A percentile compares a stretch with the other conserved stretches of the same genome.
These are phyloP conservation scores for Coprinellus micaceus DNA, from an alignment of 768 basidiomycete genomes.

Conservation along the genomic window DNA sequence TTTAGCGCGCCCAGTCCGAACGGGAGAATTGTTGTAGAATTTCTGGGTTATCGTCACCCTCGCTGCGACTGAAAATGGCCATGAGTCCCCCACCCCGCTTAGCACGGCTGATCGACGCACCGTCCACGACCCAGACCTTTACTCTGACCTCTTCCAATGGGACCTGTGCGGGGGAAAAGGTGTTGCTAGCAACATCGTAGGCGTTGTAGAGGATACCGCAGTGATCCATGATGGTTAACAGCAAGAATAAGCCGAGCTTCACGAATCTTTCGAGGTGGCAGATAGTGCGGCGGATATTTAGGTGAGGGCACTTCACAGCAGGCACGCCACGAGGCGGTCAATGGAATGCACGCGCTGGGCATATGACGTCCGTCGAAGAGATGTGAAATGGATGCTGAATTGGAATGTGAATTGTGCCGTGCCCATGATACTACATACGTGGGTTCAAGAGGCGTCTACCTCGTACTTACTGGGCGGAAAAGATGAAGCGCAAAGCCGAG, in stretches of 20 bases:
- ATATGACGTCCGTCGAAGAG: background rate
- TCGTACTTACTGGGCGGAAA: too few species aligned
- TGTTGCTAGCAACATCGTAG: background rate
- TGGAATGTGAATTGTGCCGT: too few species aligned
- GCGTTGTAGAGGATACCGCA: conserved; percentile 19
- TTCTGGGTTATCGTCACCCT: conserved; percentile 37
- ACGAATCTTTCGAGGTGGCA: background rate
- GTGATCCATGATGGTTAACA: conserved; percentile 11
- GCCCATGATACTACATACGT: too few species aligned
- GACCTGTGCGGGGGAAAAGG: conserved; percentile 22
- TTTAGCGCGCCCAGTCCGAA: conserved; percentile 40
- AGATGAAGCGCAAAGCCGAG: too few species aligned
- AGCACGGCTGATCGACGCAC: conserved; percentile 21
- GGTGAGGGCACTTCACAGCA: background rate
- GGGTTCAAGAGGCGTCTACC: too few species aligned
- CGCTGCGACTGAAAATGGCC: conserved; percentile 37
- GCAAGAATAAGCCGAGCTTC: background rate
- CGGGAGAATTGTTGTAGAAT: conserved; percentile 35
- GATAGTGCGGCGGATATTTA: background rate
- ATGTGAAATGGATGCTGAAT: background rate
- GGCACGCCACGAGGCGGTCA: background rate
- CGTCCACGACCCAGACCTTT: conserved; percentile 40
- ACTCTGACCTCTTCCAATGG: conserved; percentile 39
- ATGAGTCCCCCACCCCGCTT: background rate
- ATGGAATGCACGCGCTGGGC: background rate